phyloP scores from a whole-genome alignment of 345 rosid species.

The Erucastrum elatum region DNA sequence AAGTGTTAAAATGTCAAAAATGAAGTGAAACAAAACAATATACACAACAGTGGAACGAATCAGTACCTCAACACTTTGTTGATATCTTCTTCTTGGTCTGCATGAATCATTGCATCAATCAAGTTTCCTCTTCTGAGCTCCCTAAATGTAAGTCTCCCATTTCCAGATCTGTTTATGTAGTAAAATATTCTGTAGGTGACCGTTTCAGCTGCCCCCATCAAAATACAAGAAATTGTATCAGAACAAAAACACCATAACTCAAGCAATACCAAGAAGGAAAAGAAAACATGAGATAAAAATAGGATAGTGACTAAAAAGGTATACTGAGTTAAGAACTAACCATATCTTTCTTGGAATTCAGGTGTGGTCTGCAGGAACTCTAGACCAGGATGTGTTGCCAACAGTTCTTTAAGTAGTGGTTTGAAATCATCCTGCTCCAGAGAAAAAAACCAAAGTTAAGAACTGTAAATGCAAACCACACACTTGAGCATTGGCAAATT shows the following conservation, averaged over 20 bases:
- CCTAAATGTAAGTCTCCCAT: constrained; percentile 82
- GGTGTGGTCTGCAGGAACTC: constrained; percentile 96
- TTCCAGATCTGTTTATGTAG: constrained; percentile 85
- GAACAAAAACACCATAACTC: not conserved
- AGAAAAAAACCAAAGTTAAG: not conserved
- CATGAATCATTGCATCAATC: constrained; percentile 85
- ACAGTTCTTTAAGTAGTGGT: constrained; percentile 77
- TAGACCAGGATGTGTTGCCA: constrained; percentile 96
- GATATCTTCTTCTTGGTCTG: constrained; percentile 97
- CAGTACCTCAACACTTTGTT: constrained; percentile 94
- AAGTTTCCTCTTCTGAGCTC: constrained; percentile 90
- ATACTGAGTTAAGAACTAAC: constrained; percentile 46
- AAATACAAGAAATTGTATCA: constrained; percentile 26
- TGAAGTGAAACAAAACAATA: not conserved
- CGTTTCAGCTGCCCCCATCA: constrained; percentile 79
- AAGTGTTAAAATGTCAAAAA: constrained; percentile 5
- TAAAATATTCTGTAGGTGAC: constrained; percentile 94
- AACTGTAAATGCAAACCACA: not conserved
- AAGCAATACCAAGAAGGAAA: no score
- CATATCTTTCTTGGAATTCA: constrained; percentile 99
- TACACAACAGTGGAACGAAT: not conserved
- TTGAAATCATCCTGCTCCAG: constrained; percentile 35
- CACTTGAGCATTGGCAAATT: not conserved
- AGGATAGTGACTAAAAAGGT: no score
- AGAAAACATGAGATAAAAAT: no score